Conservation (phyloP, 2,329 filamentous ascomycete species). For the Fusarium fujikuroi region DNA sequence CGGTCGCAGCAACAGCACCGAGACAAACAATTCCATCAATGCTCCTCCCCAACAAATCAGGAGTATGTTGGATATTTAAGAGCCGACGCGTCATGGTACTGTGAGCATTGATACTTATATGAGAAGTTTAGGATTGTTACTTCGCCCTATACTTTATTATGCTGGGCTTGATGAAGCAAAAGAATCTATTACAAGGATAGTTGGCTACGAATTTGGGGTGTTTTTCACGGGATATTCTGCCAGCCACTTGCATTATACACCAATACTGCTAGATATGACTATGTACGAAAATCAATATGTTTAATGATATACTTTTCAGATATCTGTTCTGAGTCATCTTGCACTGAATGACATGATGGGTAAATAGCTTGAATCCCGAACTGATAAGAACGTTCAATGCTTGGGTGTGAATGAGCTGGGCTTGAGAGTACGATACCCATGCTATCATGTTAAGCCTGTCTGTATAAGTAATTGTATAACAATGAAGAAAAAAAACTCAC, state of each 20-base stretch:
- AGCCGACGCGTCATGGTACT: background rate
- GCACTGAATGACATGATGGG: no score
- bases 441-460: background rate
- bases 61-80: conserved; percentile 68
- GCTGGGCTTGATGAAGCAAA: conserved; percentile 16
- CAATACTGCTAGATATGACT: conserved; percentile 12
- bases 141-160: conserved; percentile 8
- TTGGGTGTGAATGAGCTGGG: background rate
- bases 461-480: background rate
- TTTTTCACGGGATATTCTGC: background rate
- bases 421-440: background rate
- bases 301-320: conserved; percentile 17
- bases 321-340: background rate
- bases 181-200: conserved; percentile 15
- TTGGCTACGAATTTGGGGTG: conserved; percentile 14
- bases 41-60: conserved; percentile 64
- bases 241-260: background rate
- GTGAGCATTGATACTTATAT: background rate
- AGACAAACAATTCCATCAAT: conserved; percentile 58
- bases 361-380: background rate
- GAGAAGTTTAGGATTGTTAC: conserved; percentile 6
- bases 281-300: conserved; percentile 24
- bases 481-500: background rate
- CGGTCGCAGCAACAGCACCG: conserved; percentile 58
- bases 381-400: background rate